These are phyloP conservation scores for Thecaphora frezii DNA, from an alignment of 1,284 basidiomycete genomes.

Conservation along the genomic window DNA sequence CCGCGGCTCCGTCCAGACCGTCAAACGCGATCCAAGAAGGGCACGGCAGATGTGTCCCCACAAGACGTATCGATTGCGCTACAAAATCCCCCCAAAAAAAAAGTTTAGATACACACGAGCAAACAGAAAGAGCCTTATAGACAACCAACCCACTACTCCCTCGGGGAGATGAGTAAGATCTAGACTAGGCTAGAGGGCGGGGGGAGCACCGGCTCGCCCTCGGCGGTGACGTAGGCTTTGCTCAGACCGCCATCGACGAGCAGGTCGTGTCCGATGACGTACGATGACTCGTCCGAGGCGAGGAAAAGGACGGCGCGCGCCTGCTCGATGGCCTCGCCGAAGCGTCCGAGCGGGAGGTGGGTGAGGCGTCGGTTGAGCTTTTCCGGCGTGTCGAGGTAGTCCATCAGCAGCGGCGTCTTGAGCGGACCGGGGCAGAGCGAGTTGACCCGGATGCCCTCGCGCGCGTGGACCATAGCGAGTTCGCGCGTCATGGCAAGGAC, in stretches of 20 bases:
- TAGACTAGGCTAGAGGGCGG: constrained; percentile 36
- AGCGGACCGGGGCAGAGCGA: constrained; percentile 79
- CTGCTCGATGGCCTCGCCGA: constrained; percentile 92
- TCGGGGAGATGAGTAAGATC: no score
- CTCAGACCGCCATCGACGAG: constrained; percentile 33
- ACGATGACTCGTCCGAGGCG: constrained; percentile 63
- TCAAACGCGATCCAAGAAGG: no score
- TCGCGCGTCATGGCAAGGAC: constrained; percentile 98
- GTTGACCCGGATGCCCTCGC: constrained; percentile 92
- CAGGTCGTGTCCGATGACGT: constrained; percentile 62
- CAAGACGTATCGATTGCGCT: no score
- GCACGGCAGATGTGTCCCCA: no score
- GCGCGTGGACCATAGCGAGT: constrained; percentile 92
- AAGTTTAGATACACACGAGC: no score
- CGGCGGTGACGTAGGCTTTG: constrained; percentile 38
- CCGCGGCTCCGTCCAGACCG: no score
- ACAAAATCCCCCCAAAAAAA: no score
- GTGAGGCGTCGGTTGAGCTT: constrained; percentile 86
- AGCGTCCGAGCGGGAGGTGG: constrained; percentile 93
- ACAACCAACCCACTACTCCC: no score
- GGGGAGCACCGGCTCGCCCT: constrained; percentile 30
- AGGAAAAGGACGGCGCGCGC: constrained; percentile 88
- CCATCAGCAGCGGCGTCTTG: constrained; percentile 81
- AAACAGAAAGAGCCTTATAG: no score
- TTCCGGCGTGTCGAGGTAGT: constrained; percentile 95